Conservation (phyloP, 257 asterid species). For the Gentiana dahurica region DNA sequence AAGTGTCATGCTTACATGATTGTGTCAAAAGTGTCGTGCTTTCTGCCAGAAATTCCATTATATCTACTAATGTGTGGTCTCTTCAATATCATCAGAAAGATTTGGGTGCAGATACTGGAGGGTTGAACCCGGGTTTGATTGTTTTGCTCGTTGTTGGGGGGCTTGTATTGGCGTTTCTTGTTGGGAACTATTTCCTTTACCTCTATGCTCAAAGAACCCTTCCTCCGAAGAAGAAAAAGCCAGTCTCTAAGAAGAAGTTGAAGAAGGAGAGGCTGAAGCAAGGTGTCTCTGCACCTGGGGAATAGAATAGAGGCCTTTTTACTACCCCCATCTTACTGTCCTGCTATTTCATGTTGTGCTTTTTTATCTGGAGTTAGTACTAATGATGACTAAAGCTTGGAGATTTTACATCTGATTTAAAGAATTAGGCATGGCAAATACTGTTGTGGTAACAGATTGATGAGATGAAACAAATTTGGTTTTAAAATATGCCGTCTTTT, state of each 20-base stretch:
- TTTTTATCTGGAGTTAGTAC: neutral
- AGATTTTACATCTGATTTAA: neutral
- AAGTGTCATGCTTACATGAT: neutral
- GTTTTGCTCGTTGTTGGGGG: conserved; percentile 70
- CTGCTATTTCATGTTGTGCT: conserved; percentile 4
- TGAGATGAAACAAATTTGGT: neutral
- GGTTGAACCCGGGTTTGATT: conserved; percentile 78
- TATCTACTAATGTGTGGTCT: neutral
- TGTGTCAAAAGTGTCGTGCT: neutral
- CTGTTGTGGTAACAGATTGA: neutral
- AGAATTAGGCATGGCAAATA: neutral
- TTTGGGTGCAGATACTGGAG: conserved; percentile 34
- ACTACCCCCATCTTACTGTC: neutral
- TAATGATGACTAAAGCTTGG: conserved; percentile 5
- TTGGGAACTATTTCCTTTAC: conserved; percentile 64
- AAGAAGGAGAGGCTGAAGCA: conserved; percentile 88
- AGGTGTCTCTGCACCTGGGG: conserved; percentile 93
- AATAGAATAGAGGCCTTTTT: conserved; percentile 21
- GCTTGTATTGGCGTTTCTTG: conserved; percentile 45
- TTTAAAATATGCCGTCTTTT: no score
- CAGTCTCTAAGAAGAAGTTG: conserved; percentile 83
- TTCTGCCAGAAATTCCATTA: neutral
- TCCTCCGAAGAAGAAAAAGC: conserved; percentile 86
- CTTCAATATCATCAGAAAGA: conserved; percentile 37
- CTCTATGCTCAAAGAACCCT: conserved; percentile 67